These are phyloP conservation scores for Neonectria coccinea DNA, from an alignment of 2,329 filamentous ascomycete species.

Conservation along the genomic window DNA sequence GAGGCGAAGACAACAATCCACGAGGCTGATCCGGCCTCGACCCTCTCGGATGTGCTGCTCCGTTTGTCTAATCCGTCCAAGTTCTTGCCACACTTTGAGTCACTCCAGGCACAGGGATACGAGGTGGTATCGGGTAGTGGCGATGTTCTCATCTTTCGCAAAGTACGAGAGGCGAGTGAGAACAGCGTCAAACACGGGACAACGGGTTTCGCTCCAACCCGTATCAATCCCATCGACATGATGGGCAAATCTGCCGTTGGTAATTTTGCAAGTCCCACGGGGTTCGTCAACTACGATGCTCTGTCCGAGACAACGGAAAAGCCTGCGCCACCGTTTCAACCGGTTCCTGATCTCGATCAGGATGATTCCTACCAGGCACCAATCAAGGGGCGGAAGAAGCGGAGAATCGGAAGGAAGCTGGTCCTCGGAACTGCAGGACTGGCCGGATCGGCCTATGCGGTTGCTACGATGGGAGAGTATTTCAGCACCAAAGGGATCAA, in stretches of 20 bases:
- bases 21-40: conserved; percentile 61
- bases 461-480: conserved; percentile 70
- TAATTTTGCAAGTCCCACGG: conserved; percentile 73
- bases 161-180: conserved; percentile 55
- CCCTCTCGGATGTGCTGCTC: conserved; percentile 70
- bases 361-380: conserved; percentile 59
- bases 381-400: conserved; percentile 51
- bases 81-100: conserved; percentile 73
- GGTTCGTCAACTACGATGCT: conserved; percentile 72
- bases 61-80: conserved; percentile 71
- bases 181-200: not conserved
- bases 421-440: conserved; percentile 66
- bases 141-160: conserved; percentile 75
- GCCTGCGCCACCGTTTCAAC: conserved; percentile 50
- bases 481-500: conserved; percentile 60
- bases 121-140: conserved; percentile 73
- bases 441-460: conserved; percentile 67
- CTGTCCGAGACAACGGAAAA: conserved; percentile 46
- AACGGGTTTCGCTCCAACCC: not conserved
- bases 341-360: conserved; percentile 57
- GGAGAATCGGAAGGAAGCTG: conserved; percentile 59
- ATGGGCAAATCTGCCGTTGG: conserved; percentile 62
- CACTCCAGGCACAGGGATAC: conserved; percentile 71
- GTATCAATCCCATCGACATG: conserved; percentile 71
- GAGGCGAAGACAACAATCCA: conserved; percentile 69